phyloP scores from a whole-genome alignment of 495 filamentous ascomycete genomes.

The Aspergillus avenaceus region DNA sequence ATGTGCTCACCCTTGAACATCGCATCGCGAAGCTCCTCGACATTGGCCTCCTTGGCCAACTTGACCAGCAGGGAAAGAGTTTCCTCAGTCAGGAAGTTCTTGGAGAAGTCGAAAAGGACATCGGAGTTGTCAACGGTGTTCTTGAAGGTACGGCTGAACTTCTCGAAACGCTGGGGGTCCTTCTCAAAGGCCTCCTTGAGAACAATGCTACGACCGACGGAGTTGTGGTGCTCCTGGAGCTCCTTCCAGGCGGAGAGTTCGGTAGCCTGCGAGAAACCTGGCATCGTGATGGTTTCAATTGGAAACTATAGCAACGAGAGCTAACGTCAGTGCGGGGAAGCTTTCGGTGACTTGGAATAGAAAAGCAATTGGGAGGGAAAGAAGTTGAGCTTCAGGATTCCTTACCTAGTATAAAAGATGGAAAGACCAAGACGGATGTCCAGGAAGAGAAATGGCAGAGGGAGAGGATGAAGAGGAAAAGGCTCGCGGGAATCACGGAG shows the following conservation, averaged over 20 bases:
- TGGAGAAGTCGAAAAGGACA: conserved; percentile 96
- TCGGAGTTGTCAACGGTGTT: conserved; percentile 75
- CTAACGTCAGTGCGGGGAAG: conserved; percentile 35
- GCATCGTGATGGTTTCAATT: conserved; percentile 36
- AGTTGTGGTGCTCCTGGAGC: conserved; percentile 83
- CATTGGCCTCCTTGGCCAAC: conserved; percentile 82
- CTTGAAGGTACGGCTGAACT: conserved; percentile 79
- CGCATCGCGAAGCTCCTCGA: conserved; percentile 90
- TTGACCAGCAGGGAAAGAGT: conserved; percentile 81
- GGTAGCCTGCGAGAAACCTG: conserved; percentile 68
- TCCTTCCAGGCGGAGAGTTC: conserved; percentile 79
- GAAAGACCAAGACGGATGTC: conserved; percentile 4
- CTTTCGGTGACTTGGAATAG: neutral
- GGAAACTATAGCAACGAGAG: conserved; percentile 11
- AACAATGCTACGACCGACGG: conserved; percentile 79
- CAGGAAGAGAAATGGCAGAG: conserved; percentile 3
- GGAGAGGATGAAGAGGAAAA: conserved; percentile 15
- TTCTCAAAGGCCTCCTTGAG: conserved; percentile 89
- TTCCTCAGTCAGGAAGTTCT: conserved; percentile 95
- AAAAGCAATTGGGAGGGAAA: conserved; percentile 2
- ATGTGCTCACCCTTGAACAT: conserved; percentile 98
- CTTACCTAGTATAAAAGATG: conserved; percentile 3
- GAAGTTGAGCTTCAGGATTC: conserved; percentile 1
- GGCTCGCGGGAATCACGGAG: conserved; percentile 12
- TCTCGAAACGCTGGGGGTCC: conserved; percentile 84